Base-by-base conservation (phyloP, 2,329 filamentous ascomycete species). In the Fusarium cicatricum region DNA sequence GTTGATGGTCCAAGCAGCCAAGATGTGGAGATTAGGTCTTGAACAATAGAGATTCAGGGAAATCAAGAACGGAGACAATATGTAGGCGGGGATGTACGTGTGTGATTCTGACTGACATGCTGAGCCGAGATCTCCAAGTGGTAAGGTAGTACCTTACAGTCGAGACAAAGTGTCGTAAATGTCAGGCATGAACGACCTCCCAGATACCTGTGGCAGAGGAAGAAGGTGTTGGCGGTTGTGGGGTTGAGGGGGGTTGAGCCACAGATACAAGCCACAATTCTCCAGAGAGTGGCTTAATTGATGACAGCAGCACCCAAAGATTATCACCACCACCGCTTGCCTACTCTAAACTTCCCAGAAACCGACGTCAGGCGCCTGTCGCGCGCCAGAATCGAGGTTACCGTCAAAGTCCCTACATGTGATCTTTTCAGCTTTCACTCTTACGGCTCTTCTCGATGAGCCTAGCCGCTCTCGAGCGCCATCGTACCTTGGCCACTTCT, bases 381-480 rank as follows among this genome's bases (percentile, higher is more conserved):
- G 62, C 64, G 57, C 55, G 53, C 48, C 31, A 45, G 50, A 58
- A 21, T 37, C 40, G 17, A 57, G 59, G 33, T 52, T 42, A 47
- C 12, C 11, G 32, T n/a, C 41, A 31, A 16, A 38, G 17, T n/a
- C 28, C 4, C 38, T 48, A 29, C 38, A 55, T 59, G 58, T 44
- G 48, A 46, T 29, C 32, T 14, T 33, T 19, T 50, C 31, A 28
- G 23, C 11, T 42, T 42, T 7, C 26, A 31, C 46, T 56, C 40
- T 45, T 47, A 37, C 55, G 47, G 44, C 50, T 51, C 53, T 45
- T 58, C 58, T 59, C 57, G 56, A 69, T 72, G 70, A 69, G 48
- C 63, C 41, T 33, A 50, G 60, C 55, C 55, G 58, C 55, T 59
- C 45, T 61, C 50, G 58, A 64, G 57, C 48, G 60, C 56, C 60